Base-by-base conservation (phyloP, 768 basidiomycete genomes). In the Kwoniella mangroviensis region DNA sequence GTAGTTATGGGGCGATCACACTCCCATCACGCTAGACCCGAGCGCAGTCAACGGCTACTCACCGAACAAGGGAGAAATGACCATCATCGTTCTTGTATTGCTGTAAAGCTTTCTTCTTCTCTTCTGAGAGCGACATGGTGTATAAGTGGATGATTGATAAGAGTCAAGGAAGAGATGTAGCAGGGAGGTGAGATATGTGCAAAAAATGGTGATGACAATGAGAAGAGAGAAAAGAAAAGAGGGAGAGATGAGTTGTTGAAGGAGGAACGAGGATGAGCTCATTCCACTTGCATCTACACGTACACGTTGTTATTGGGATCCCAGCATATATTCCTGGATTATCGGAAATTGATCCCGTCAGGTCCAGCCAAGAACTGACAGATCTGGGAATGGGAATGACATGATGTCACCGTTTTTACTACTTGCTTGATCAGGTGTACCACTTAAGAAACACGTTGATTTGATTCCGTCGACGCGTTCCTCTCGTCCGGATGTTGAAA, bases 51-150 rank as follows among this genome's bases (percentile, higher is more conserved):
- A 53, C 13, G 3, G 5, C 34, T 13, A 78, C 82, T 64, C 81
- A 95, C 96, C 96, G 90, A 83, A 98, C 97, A 65, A 99, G 89
- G 22, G 93, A 94, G 84, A 99, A 99, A 85, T 99, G 97, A 22
- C 97, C 94, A 69, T 94, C 90, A 24, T 92, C 91, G 72, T 94
- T 90, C 74, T 90, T 88, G 57, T 87, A 77, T 58, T 83, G 82
- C 75, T 83, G 84, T 45, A 79, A 66, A 45, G 75, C 63, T 65
- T 83, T 82, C 69, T 79, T 76, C 73, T 79, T 81, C 74, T 83
- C 81, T 69, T 77, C 77, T 7, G 53, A 56, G 40, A 58, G 28
- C 10, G 63, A 69, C 68, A 73, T 66, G 62, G 40, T 15, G 63
- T 15, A 22, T 45, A n/a, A 21, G 4, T 49, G 15, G 45, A 5